These are phyloP conservation scores for Sporothrix brunneoviolacea DNA, from an alignment of 2,329 filamentous ascomycete genomes.

Conservation along the genomic window DNA sequence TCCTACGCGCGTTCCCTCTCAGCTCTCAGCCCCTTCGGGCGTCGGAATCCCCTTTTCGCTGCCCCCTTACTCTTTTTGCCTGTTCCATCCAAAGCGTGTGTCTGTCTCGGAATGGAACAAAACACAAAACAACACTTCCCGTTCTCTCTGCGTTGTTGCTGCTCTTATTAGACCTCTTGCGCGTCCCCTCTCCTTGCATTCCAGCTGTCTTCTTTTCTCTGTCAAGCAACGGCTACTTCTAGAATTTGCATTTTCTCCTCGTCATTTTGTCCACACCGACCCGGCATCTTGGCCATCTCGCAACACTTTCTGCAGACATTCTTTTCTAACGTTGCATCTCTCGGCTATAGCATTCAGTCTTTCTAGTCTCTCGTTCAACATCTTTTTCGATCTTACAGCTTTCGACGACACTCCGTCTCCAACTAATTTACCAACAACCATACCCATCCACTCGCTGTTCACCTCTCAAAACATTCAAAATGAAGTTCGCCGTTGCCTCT, in stretches of 20 bases:
- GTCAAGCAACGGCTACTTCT: no score
- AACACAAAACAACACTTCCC: constrained; percentile 4
- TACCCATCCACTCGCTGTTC: no score
- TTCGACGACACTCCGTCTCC: no score
- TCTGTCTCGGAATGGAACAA: constrained; percentile 7
- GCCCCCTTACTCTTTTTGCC: constrained; percentile 5
- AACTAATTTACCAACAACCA: no score
- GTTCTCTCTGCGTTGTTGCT: not conserved
- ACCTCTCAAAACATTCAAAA: constrained; percentile 25
- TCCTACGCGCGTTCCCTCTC: not conserved
- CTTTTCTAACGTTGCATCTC: constrained; percentile 1
- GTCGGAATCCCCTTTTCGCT: not conserved
- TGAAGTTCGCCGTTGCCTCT: constrained; percentile 33
- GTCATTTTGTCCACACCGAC: no score
- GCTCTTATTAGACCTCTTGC: no score
- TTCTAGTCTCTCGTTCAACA: constrained; percentile 11
- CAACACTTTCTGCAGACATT: not conserved
- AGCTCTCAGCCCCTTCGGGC: constrained; percentile 1
- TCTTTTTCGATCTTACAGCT: not conserved
- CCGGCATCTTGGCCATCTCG: no score
- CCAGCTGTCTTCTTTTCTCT: not conserved
- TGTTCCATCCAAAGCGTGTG: not conserved
- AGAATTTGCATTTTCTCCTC: not conserved
- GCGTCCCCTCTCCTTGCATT: not conserved
- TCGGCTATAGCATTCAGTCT: constrained; percentile 1